These are phyloP conservation scores for Alternaria sp. DNA, from an alignment of 2,329 filamentous ascomycete genomes.

Conservation along the genomic window DNA sequence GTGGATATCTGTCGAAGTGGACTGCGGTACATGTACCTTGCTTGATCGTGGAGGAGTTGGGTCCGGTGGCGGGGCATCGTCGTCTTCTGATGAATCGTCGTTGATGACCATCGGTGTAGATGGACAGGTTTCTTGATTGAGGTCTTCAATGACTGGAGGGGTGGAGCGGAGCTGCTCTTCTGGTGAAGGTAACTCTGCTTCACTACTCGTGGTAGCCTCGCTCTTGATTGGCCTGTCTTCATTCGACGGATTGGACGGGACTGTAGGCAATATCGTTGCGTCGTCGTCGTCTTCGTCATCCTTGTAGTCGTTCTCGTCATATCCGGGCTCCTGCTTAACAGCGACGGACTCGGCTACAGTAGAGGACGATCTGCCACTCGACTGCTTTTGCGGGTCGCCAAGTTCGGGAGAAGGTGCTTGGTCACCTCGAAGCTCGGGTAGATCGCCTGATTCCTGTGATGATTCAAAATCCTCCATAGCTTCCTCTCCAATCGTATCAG, in stretches of 20 bases:
- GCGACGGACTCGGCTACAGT: background rate
- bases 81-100: constrained; percentile 30
- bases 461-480: background rate
- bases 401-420: constrained; percentile 27
- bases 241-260: background rate
- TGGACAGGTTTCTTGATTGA: constrained; percentile 23
- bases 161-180: constrained; percentile 17
- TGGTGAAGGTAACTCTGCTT: background rate
- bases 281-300: background rate
- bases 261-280: background rate
- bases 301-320: constrained; percentile 2
- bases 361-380: background rate
- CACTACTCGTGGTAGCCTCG: background rate
- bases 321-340: constrained; percentile 4
- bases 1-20: constrained; percentile 7
- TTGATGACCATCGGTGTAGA: constrained; percentile 35
- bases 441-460: constrained; percentile 15
- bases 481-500: constrained; percentile 13
- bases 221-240: background rate
- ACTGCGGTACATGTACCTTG: background rate
- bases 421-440: background rate
- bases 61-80: constrained; percentile 7
- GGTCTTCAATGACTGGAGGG: constrained; percentile 10
- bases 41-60: constrained; percentile 7
- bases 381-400: constrained; percentile 14